Evolutionary conservation across 2,329 filamentous ascomycete species (phyloP), one percentile per base, ranked within the genome.

Genomic region (Neospermospora avenae): DNA sequence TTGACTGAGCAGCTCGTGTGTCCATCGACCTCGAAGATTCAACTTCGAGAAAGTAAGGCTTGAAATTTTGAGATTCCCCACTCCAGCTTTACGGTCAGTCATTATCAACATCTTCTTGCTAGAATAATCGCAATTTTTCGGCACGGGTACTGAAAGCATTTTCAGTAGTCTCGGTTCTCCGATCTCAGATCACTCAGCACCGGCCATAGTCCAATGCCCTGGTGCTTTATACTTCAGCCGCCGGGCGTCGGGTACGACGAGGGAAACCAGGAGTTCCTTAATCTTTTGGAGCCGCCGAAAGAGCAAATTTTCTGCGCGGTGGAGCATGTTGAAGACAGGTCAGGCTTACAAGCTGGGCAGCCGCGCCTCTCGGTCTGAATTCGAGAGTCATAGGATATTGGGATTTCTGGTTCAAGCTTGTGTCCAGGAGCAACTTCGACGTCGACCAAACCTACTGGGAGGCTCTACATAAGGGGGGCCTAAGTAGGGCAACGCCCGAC

Each of bases 341-440:
- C n/a, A 51, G 46, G 24, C 7, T 18, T 13, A 51, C 41, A 28
- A 51, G 20, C 55, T 63, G 31, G 51, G 49, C 42, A 55, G 57
- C 57, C 57, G 52, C 49, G 7, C 52, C 57, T 59, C 57, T 55
- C 42, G 41, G 52, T 51, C 51, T 34, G 57, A 55, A 55, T 59
- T 41, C 24, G 57, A 31, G 57, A 59, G 16, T 55, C 57, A 51
- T 59, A 44, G 57, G 52, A 55, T 31, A 59, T 41, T 28, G 57
- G 39, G 20, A 42, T 35, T 55, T 55, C 51, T 59, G 44, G 57
- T 58, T 57, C 45, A 52, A 58, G 22, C 46, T 55, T 55, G 51
- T 42, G 37, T 55, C 57, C 22, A 35, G 57, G 51, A 59, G 28
- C 34, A 55, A 46, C 46, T 18, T 58, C 24, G 55, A 58, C 55